Percentiles rank a stretch among this genome's conserved stretches.
Conservation (phyloP, 2,329 filamentous ascomycete species). For the Diplodia seriata region DNA sequence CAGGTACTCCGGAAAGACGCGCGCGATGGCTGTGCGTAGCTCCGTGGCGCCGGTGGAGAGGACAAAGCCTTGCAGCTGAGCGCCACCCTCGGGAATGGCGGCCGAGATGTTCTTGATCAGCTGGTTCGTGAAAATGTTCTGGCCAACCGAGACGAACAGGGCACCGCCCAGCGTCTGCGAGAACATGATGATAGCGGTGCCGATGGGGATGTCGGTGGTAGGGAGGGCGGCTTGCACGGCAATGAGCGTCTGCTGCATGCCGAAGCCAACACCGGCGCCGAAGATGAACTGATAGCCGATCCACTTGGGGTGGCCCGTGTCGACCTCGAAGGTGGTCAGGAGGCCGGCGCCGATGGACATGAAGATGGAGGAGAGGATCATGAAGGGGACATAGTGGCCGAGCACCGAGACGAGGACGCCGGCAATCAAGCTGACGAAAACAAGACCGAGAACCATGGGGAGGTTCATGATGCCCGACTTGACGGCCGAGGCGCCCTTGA, state of each 20-base stretch:
- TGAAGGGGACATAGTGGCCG: slow-evolving; percentile 60
- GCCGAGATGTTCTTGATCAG: slow-evolving; percentile 55
- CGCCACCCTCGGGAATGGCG: slow-evolving; percentile 45
- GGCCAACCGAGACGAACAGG: slow-evolving; percentile 57
- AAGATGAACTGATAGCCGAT: slow-evolving; percentile 52
- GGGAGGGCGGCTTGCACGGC: slow-evolving; percentile 55
- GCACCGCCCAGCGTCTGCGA: slow-evolving; percentile 56
- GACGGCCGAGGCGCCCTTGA: slow-evolving; percentile 55
- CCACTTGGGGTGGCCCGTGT: slow-evolving; percentile 48
- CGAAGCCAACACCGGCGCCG: slow-evolving; percentile 54
- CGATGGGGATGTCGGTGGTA: slow-evolving; percentile 53
- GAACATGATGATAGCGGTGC: slow-evolving; percentile 58
- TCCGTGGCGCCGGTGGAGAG: slow-evolving; percentile 63
- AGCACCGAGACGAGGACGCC: slow-evolving; percentile 50
- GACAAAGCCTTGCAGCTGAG: slow-evolving; percentile 42
- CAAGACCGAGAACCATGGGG: slow-evolving; percentile 54
- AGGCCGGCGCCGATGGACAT: slow-evolving; percentile 57
- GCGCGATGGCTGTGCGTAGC: slow-evolving; percentile 61
- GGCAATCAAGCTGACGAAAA: slow-evolving; percentile 51
- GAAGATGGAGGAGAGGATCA: slow-evolving; percentile 51
- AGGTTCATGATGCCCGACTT: slow-evolving; percentile 58
- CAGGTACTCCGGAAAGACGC: slow-evolving; percentile 51
- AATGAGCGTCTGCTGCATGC: slow-evolving; percentile 57
- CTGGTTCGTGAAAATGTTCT: slow-evolving; percentile 59
- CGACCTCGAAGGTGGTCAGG: slow-evolving; percentile 51